These are phyloP conservation scores for Lippia alba DNA, from an alignment of 305 asterid species.

Conservation along the genomic window DNA sequence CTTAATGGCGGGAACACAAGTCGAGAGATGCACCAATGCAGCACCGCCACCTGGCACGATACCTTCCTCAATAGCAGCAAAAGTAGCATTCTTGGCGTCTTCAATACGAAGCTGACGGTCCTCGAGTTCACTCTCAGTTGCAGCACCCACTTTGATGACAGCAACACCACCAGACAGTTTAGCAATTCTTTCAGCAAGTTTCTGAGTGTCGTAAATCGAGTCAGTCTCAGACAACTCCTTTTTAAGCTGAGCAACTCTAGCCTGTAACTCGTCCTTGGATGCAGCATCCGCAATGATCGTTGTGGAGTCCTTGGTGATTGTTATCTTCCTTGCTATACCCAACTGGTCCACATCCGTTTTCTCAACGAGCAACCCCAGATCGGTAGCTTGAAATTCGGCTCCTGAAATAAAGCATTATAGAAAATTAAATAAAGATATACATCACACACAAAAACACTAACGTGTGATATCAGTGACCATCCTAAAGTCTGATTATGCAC, in stretches of 20 bases:
- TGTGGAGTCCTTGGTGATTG: constrained; percentile 80
- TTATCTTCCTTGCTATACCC: constrained; percentile 88
- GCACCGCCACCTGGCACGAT: constrained; percentile 99
- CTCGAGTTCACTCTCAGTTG: constrained; percentile 94
- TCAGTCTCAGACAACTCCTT: constrained; percentile 85
- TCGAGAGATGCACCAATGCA: constrained; percentile 86
- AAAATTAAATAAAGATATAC: background rate
- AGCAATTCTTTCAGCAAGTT: constrained; percentile 96
- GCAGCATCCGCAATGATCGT: constrained; percentile 98
- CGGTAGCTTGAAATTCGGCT: constrained; percentile 94
- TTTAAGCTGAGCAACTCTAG: constrained; percentile 92
- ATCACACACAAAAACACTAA: too few species aligned
- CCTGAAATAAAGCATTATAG: constrained; percentile 49
- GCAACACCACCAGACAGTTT: constrained; percentile 95
- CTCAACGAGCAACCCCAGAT: constrained; percentile 82
- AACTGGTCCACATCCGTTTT: constrained; percentile 78
- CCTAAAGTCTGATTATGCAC: too few species aligned
- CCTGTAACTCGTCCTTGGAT: constrained; percentile 94
- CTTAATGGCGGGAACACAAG: constrained; percentile 76
- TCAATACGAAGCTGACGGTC: constrained; percentile 91
- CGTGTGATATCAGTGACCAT: too few species aligned
- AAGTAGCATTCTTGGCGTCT: constrained; percentile 98
- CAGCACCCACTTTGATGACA: constrained; percentile 97
- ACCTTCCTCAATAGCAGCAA: constrained; percentile 99
- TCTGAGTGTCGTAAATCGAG: constrained; percentile 85